A percentile compares a stretch with the other conserved stretches of the same genome.
phyloP scores from a whole-genome alignment of 495 filamentous ascomycete species.

The Lophiostoma macrostomum region DNA sequence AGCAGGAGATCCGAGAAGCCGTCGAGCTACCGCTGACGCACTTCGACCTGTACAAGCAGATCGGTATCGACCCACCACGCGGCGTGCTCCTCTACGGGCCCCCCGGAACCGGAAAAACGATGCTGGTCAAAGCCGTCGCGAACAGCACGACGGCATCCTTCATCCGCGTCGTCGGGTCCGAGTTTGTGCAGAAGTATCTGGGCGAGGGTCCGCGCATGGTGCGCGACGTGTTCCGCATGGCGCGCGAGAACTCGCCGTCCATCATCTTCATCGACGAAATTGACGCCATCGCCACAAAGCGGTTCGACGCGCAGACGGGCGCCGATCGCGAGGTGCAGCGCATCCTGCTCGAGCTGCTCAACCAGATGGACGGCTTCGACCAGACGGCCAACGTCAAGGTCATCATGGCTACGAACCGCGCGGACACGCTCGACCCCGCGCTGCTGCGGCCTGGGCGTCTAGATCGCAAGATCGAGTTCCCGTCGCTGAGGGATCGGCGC shows the following conservation, averaged over 20 bases:
- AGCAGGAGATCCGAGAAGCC: conserved; percentile 97
- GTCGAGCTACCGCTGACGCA: conserved; percentile 95
- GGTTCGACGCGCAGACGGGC: conserved; percentile 96
- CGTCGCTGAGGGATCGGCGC: conserved; percentile 80
- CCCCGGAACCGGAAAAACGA: conserved; percentile 96
- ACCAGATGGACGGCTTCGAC: conserved; percentile 99
- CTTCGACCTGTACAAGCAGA: conserved; percentile 97
- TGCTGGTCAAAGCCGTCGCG: conserved; percentile 97
- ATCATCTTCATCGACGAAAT: conserved; percentile 99
- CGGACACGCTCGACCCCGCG: conserved; percentile 93
- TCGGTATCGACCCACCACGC: conserved; percentile 94
- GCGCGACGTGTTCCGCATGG: conserved; percentile 98
- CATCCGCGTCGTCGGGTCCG: conserved; percentile 95
- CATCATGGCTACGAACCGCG: conserved; percentile 99
- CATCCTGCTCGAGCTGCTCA: conserved; percentile 92
- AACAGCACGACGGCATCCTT: conserved; percentile 98
- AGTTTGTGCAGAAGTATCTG: conserved; percentile 98
- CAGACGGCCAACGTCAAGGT: conserved; percentile 98
- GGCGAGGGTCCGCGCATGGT: conserved; percentile 98
- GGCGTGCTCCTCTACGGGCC: conserved; percentile 95
- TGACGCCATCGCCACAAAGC: conserved; percentile 97
- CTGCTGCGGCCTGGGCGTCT: conserved; percentile 90
- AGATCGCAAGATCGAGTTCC: conserved; percentile 98
- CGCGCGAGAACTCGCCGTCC: conserved; percentile 92
- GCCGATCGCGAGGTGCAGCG: conserved; percentile 97